Conservation (phyloP, 495 filamentous ascomycete genomes). For the Pseudevernia furfuracea region DNA sequence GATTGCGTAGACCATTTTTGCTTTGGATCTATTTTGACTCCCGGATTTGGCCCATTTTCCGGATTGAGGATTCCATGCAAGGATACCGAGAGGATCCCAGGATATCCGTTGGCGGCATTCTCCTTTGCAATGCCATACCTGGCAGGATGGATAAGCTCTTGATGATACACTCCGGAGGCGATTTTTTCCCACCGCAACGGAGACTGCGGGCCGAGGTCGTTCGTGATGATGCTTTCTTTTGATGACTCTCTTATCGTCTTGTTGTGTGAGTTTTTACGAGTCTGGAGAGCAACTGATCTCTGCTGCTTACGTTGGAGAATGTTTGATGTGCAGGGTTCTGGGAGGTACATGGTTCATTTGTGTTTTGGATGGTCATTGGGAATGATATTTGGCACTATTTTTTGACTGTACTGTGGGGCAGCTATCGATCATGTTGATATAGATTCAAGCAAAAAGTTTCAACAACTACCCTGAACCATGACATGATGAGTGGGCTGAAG, state of each 20-base stretch:
- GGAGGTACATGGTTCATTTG: background rate
- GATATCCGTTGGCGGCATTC: conserved; percentile 4
- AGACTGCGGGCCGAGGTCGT: conserved; percentile 2
- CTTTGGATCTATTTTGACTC: conserved; percentile 7
- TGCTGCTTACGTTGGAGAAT: background rate
- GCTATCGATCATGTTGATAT: background rate
- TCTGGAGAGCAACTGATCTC: background rate
- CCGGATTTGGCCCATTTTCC: conserved; percentile 8
- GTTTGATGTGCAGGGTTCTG: background rate
- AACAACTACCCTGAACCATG: background rate
- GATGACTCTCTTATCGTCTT: conserved; percentile 9
- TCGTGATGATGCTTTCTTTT: conserved; percentile 4
- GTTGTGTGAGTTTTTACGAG: background rate
- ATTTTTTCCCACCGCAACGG: conserved; percentile 5
- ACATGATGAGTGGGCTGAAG: background rate
- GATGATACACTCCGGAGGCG: conserved; percentile 11
- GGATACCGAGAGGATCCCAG: conserved; percentile 4
- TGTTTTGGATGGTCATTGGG: background rate
- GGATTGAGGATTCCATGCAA: background rate
- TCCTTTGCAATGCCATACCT: conserved; percentile 6
- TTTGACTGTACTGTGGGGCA: background rate
- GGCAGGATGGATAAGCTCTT: background rate
- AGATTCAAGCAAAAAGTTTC: background rate
- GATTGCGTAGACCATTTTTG: background rate
- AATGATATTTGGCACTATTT: background rate